phyloP scores from a whole-genome alignment of 192 early-diverging fungal genomes.

The Geranomyces michiganensis region DNA sequence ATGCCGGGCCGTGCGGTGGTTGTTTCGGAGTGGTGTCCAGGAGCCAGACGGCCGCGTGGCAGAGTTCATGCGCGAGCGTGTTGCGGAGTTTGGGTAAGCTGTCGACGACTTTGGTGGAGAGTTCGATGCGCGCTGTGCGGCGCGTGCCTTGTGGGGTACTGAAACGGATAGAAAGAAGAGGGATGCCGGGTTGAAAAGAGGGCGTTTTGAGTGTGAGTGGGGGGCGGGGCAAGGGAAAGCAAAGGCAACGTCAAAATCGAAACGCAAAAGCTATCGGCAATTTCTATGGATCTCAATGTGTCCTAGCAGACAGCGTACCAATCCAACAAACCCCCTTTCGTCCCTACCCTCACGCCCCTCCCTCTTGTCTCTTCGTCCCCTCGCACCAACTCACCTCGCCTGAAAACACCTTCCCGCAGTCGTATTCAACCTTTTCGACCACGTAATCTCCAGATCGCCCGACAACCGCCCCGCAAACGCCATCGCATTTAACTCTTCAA shows the following conservation, averaged over 20 bases:
- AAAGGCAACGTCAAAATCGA: neutral
- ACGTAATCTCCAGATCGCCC: constrained; percentile 25
- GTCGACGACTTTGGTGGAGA: constrained; percentile 47
- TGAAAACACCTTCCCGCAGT: constrained; percentile 38
- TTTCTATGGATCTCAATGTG: no score
- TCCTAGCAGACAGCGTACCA: no score
- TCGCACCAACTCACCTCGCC: constrained; percentile 20
- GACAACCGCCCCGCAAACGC: constrained; percentile 34
- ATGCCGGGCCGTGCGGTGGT: constrained; percentile 35
- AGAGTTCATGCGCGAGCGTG: constrained; percentile 47
- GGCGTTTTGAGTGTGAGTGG: no score
- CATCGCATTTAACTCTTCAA: constrained; percentile 33
- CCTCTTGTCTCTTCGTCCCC: neutral
- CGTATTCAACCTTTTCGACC: constrained; percentile 28
- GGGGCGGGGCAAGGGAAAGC: no score
- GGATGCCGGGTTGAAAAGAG: no score
- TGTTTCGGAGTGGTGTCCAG: constrained; percentile 33
- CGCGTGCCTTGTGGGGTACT: no score
- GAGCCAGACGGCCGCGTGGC: constrained; percentile 43
- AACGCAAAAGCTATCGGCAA: no score
- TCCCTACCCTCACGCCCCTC: no score
- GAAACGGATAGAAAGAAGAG: no score
- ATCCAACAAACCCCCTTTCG: neutral
- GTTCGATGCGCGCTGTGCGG: constrained; percentile 31
- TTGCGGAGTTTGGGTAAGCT: constrained; percentile 27